These are phyloP conservation scores for Nepenthes mirabilis DNA, from an alignment of 148 eudicot genomes.

Conservation along the genomic window DNA sequence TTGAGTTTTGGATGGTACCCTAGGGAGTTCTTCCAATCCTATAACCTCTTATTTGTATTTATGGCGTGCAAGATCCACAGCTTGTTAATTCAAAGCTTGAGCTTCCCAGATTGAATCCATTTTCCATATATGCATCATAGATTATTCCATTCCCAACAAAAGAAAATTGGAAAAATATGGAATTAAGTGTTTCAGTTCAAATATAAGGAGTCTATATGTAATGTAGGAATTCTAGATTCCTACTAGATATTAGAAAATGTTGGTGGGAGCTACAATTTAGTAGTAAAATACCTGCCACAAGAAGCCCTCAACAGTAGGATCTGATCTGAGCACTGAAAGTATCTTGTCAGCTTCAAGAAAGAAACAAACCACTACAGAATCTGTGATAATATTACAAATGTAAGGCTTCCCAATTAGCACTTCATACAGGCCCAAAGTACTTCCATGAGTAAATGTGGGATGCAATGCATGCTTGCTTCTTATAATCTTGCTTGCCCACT, in stretches of 20 bases:
- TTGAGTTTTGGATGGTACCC: too few species aligned
- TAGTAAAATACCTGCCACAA: constrained; percentile 76
- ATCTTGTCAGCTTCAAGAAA: constrained; percentile 64
- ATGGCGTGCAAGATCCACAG: too few species aligned
- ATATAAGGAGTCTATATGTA: too few species aligned
- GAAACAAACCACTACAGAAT: constrained; percentile 80
- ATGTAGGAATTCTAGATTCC: too few species aligned
- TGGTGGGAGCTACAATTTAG: background rate
- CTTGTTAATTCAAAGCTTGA: too few species aligned
- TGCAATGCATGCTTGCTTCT: constrained; percentile 55
- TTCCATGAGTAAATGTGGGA: constrained; percentile 80
- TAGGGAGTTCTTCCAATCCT: too few species aligned
- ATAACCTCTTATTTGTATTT: too few species aligned
- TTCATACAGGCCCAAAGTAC: constrained; percentile 86
- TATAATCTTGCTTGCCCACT: constrained; percentile 69
- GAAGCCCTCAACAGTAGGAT: constrained; percentile 70
- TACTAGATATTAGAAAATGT: background rate
- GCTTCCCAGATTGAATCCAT: too few species aligned
- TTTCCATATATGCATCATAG: too few species aligned
- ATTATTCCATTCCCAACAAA: too few species aligned
- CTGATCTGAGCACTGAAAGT: constrained; percentile 39
- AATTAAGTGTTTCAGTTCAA: too few species aligned
- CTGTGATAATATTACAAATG: constrained; percentile 63
- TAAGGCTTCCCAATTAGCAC: constrained; percentile 77
- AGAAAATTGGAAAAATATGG: too few species aligned